Evolutionary conservation across 2,329 filamentous ascomycete genomes (phyloP).

Genomic region (Zelopaecilomyces penicillatus): DNA sequence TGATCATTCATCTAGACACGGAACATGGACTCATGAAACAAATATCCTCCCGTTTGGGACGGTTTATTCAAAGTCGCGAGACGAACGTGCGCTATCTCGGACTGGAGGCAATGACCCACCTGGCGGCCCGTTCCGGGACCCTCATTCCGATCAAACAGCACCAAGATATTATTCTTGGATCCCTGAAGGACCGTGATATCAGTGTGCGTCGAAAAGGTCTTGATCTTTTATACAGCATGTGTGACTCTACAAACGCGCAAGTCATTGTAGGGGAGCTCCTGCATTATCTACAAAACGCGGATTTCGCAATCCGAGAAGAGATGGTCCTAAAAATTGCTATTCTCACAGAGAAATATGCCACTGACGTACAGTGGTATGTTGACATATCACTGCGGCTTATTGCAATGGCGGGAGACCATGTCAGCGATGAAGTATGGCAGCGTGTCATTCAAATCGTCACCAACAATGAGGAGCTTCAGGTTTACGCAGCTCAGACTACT

Average conservation of each 20-base stretch:
- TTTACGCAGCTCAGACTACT: slow-evolving; percentile 91
- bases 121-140: slow-evolving; percentile 87
- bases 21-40: slow-evolving; percentile 94
- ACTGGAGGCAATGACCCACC: slow-evolving; percentile 94
- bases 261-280: slow-evolving; percentile 89
- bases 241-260: slow-evolving; percentile 87
- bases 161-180: slow-evolving; percentile 90
- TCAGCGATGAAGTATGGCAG: slow-evolving; percentile 99
- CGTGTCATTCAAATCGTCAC: slow-evolving; percentile 97
- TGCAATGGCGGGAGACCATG: slow-evolving; percentile 94
- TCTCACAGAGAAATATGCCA: slow-evolving; percentile 95
- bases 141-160: slow-evolving; percentile 97
- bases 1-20: slow-evolving; percentile 94
- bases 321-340: slow-evolving; percentile 99
- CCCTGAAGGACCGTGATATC: slow-evolving; percentile 90
- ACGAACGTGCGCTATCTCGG: slow-evolving; percentile 96
- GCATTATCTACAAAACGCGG: slow-evolving; percentile 89
- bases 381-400: slow-evolving; percentile 92
- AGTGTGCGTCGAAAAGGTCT: slow-evolving; percentile 93
- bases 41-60: slow-evolving; percentile 81
- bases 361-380: slow-evolving; percentile 98
- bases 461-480: slow-evolving; percentile 96
- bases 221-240: slow-evolving; percentile 98
- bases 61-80: slow-evolving; percentile 93
- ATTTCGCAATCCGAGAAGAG: slow-evolving; percentile 96